phyloP scores from a whole-genome alignment of 75 land plant species.

The Azolla pinnata region DNA sequence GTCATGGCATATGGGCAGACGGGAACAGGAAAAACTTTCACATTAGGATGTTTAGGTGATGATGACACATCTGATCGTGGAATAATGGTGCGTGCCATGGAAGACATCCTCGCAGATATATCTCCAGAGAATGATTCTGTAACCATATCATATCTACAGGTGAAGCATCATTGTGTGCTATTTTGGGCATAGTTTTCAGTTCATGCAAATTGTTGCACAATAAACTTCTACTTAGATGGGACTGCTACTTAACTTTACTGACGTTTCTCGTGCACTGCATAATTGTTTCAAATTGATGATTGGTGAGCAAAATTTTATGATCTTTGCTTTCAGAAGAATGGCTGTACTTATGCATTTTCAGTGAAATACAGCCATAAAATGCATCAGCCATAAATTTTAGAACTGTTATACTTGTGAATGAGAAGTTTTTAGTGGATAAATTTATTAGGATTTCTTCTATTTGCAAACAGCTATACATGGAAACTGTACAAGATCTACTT shows the following conservation, averaged over 20 bases:
- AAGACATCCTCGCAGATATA: conserved; percentile 76
- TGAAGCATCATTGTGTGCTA: conserved; percentile 7
- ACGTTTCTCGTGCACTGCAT: not conserved
- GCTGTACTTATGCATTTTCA: not conserved
- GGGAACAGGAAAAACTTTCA: conserved; percentile 98
- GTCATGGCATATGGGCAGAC: conserved; percentile 99
- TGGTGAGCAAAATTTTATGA: not conserved
- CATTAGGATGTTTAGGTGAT: conserved; percentile 85
- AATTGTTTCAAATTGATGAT: not conserved
- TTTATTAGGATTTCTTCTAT: no score
- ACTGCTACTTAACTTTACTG: not conserved
- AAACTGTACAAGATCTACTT: conserved; percentile 90
- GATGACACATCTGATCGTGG: conserved; percentile 88
- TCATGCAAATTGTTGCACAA: not conserved
- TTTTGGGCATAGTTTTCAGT: not conserved
- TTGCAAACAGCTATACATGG: conserved; percentile 84
- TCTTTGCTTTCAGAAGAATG: not conserved
- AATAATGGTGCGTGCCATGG: conserved; percentile 99
- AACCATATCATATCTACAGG: conserved; percentile 87
- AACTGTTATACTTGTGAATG: no score
- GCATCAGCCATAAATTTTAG: no score
- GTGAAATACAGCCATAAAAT: no score
- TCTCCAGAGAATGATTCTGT: conserved; percentile 73
- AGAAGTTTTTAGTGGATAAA: no score
- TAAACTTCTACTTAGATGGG: not conserved